Conservation (phyloP, 2,329 filamentous ascomycete genomes). For the Talaromyces atroroseus region DNA sequence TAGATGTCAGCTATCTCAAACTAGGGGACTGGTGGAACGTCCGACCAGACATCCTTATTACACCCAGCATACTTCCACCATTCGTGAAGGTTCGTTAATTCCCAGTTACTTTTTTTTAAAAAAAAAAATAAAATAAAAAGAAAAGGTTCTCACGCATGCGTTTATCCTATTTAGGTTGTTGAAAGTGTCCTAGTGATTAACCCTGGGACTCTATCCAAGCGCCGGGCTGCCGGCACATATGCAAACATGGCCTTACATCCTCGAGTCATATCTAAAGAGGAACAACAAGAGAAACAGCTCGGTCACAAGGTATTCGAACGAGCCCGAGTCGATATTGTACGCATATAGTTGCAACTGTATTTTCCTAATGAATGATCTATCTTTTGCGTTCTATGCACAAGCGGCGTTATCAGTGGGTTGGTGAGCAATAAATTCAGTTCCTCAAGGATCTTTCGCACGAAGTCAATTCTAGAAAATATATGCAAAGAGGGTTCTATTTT, state of each 20-base stretch:
- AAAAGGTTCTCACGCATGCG: background rate
- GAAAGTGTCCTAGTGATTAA: conserved; percentile 88
- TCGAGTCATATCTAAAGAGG: conserved; percentile 54
- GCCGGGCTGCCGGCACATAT: conserved; percentile 77
- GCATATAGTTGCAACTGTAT: conserved; percentile 51
- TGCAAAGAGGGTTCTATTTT: background rate
- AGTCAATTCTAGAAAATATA: background rate
- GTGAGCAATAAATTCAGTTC: too few species aligned
- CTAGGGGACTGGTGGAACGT: conserved; percentile 86
- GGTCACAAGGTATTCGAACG: conserved; percentile 75
- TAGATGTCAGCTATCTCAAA: conserved; percentile 81
- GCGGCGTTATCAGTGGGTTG: background rate
- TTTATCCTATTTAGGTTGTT: conserved; percentile 59
- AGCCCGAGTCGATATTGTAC: conserved; percentile 78
- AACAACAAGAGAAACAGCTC: conserved; percentile 54
- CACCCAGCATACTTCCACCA: conserved; percentile 75
- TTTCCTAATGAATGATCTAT: background rate
- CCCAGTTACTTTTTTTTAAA: too few species aligned
- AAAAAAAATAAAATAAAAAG: background rate
- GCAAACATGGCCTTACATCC: conserved; percentile 72
- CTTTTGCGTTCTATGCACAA: background rate
- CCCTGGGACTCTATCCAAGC: conserved; percentile 80
- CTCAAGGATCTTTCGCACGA: background rate
- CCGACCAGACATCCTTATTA: conserved; percentile 74
- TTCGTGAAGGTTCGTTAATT: conserved; percentile 71